Evolutionary conservation across 2,329 filamentous ascomycete species (phyloP), one percentile per base, ranked within the genome.

Genomic region (Aspergillus pseudotamarii): DNA sequence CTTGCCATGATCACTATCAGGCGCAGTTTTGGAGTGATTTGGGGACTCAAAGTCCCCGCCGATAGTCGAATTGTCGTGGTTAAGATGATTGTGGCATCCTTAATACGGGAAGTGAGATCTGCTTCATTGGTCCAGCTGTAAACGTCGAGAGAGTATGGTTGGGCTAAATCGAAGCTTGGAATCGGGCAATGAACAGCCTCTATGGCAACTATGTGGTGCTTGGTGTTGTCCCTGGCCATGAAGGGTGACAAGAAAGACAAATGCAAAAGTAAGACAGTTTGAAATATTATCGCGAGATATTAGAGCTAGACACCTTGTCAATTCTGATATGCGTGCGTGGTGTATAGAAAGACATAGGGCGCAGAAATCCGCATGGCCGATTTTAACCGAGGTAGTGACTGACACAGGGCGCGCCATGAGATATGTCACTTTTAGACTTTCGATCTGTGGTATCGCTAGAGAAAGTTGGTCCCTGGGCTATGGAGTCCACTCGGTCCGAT

Each of bases 71-170:
- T 66, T 1, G 77, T 77, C 10, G 81, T 80, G 3, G 78, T 76
- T 61, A 84, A 78, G 26, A 81, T 64, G 46, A 85, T 81, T 14
- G 81, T 83, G 34, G 83, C 83, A 70, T 80, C 73, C 69, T 75
- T 75, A 58, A 84, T 72, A 55, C 81, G 64, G 3, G 28, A 56
- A 23, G 21, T 48, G 1, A 85, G 70, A 45, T 81, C 63, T 23
- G 71, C 60, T 4, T 73, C 68, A 1, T 67, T 50, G n/a, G 78
- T 80, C 64, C 64, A 70, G 21, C 72, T 68, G 71, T 83, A 76
- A 21, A 69, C 63, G 11, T 32, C 45, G n/a, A 58, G 26, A 19
- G 76, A 80, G 61, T 82, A 75, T 2, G 71, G 80, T 72, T 80
- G 76, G 16, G 81, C 76, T 62, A 84, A 77, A 67, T 73, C 65